Evolutionary conservation across 768 basidiomycete species (phyloP).

Genomic region (Macrolepiota dolichaula): DNA sequence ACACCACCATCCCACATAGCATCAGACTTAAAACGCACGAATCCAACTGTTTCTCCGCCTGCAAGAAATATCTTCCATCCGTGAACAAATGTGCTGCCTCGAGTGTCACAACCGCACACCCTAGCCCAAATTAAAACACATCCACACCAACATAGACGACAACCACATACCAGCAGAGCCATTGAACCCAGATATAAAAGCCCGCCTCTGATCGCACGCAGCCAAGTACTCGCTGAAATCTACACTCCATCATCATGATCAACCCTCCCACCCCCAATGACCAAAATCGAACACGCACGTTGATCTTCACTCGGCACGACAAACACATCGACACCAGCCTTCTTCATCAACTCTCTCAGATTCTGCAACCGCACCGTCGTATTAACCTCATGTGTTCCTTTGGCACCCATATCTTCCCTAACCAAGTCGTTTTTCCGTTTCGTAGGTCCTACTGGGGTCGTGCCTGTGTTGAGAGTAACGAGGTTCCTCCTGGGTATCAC

Average conservation of each 20-base stretch:
- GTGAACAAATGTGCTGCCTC: conserved; percentile 84
- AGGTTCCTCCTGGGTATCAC: neutral
- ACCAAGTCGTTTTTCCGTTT: neutral
- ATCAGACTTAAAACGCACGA: conserved; percentile 43
- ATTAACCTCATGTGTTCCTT: conserved; percentile 44
- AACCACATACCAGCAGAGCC: conserved; percentile 78
- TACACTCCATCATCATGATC: conserved; percentile 23
- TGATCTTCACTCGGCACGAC: conserved; percentile 92
- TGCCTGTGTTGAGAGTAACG: neutral
- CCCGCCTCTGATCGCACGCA: conserved; percentile 77
- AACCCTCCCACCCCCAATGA: neutral
- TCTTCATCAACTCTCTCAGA: conserved; percentile 70
- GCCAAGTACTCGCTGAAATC: conserved; percentile 91
- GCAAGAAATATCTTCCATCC: conserved; percentile 93
- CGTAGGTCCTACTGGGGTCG: neutral
- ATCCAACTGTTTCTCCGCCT: conserved; percentile 89
- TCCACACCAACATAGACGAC: neutral
- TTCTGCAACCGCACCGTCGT: conserved; percentile 60
- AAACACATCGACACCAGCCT: conserved; percentile 58
- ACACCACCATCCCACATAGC: neutral
- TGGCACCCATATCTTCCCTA: conserved; percentile 34
- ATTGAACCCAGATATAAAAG: conserved; percentile 89
- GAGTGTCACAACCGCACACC: conserved; percentile 72
- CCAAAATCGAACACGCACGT: conserved; percentile 48
- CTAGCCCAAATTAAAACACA: conserved; percentile 26